Conservation (phyloP, 176 grass and related monocot genomes). For the Carex myosuroides region DNA sequence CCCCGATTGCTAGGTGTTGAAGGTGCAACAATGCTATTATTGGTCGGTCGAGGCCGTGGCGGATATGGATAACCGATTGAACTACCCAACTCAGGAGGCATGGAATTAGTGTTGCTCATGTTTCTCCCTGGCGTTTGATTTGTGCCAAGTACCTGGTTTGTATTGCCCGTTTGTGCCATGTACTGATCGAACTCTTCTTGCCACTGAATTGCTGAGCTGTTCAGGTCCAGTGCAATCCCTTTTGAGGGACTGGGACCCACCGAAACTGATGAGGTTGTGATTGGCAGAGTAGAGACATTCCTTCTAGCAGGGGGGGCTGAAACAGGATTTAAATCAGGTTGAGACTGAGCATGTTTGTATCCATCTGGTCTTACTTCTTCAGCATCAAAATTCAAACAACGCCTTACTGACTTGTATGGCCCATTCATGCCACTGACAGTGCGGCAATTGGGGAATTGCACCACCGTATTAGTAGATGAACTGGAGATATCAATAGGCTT, state of each 20-base stretch:
- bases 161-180: neutral
- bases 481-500: neutral
- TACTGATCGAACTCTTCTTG: neutral
- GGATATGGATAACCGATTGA: neutral
- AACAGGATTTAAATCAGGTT: neutral
- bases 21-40: neutral
- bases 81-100: neutral
- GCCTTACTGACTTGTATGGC: constrained; percentile 29
- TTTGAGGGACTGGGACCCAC: constrained; percentile 20
- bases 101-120: neutral
- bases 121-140: neutral
- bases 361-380: constrained; percentile 30
- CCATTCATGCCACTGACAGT: neutral
- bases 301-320: neutral
- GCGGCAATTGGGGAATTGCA: constrained; percentile 7
- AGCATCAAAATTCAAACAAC: constrained; percentile 46
- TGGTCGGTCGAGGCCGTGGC: neutral
- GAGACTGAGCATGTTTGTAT: neutral
- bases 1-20: constrained; percentile 22
- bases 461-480: neutral
- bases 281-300: neutral
- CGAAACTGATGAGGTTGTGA: neutral
- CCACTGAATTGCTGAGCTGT: constrained; percentile 20
- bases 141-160: neutral
- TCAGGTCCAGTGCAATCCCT: constrained; percentile 39